These are phyloP conservation scores for Aureobasidium sp. DNA, from an alignment of 2,329 filamentous ascomycete species.

Conservation along the genomic window DNA sequence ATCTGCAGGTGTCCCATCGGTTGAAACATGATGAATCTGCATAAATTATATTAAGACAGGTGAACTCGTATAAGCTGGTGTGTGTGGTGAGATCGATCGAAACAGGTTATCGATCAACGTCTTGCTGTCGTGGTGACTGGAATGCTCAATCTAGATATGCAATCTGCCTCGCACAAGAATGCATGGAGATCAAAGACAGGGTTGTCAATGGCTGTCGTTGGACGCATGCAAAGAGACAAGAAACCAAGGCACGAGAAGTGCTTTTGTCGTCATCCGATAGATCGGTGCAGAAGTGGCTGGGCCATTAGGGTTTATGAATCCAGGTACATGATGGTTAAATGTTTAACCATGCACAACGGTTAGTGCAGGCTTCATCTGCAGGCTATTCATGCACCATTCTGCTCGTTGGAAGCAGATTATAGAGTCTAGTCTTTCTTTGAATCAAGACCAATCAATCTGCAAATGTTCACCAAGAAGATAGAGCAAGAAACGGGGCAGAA, in stretches of 20 bases:
- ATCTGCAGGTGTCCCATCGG: too few species aligned
- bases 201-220: background rate
- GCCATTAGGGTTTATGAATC: constrained; percentile 4
- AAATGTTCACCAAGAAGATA: background rate
- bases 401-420: background rate
- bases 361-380: background rate
- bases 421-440: background rate
- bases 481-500: background rate
- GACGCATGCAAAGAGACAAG: background rate
- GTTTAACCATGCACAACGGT: constrained; percentile 10
- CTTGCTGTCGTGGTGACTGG: constrained; percentile 11
- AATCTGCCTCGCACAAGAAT: constrained; percentile 1
- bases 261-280: constrained; percentile 4
- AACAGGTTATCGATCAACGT: constrained; percentile 6
- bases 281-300: constrained; percentile 9
- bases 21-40: background rate
- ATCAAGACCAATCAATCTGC: background rate
- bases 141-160: constrained; percentile 5
- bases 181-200: background rate
- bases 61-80: background rate
- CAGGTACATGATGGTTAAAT: constrained; percentile 1
- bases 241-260: background rate
- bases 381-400: background rate
- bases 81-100: background rate
- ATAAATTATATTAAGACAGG: background rate